phyloP scores from a whole-genome alignment of 2,329 filamentous ascomycete species.

The Sporothrix protearum region DNA sequence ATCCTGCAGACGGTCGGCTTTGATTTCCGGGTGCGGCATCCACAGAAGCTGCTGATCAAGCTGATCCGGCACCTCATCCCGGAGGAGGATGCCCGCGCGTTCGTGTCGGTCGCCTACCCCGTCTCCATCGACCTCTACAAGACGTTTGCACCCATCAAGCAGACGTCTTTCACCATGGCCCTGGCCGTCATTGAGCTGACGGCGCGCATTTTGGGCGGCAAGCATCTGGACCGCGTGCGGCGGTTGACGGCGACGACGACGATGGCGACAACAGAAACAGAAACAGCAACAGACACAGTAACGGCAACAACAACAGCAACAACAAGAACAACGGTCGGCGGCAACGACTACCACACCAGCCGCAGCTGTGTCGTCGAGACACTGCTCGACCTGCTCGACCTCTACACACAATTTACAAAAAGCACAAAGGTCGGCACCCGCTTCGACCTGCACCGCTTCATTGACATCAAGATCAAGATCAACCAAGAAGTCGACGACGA shows the following conservation, averaged over 20 bases:
- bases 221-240: conserved; percentile 49
- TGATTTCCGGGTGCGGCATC: conserved; percentile 86
- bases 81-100: conserved; percentile 48
- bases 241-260: background rate
- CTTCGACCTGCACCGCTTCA: conserved; percentile 73
- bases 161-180: conserved; percentile 79
- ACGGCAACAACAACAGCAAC: too few species aligned
- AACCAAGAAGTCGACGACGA: conserved; percentile 73
- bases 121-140: conserved; percentile 88
- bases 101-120: conserved; percentile 69
- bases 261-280: too few species aligned
- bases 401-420: conserved; percentile 81
- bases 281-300: too few species aligned
- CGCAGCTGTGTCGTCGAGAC: conserved; percentile 64
- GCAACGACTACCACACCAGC: conserved; percentile 40
- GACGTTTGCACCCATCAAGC: conserved; percentile 88
- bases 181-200: conserved; percentile 79
- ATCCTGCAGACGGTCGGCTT: conserved; percentile 92
- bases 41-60: conserved; percentile 81
- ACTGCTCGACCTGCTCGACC: conserved; percentile 82
- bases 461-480: conserved; percentile 79
- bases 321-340: too few species aligned
- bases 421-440: conserved; percentile 69
- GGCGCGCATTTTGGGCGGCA: conserved; percentile 60
- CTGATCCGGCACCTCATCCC: conserved; percentile 59